Conservation (phyloP, 2,329 filamentous ascomycete species). For the Beauveria sp. region DNA sequence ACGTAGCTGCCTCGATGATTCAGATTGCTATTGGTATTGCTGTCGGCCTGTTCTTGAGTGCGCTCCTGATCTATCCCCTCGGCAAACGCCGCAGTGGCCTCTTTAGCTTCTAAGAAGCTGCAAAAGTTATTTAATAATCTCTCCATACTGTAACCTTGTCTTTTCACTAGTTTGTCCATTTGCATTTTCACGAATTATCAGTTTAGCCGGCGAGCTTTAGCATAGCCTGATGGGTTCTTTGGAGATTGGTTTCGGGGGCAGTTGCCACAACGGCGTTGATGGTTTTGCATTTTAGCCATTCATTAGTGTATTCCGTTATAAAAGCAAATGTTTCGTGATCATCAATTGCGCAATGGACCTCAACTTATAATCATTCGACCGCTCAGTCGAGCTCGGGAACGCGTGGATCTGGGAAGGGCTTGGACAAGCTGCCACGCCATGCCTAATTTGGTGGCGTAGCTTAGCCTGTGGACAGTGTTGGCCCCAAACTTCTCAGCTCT, state of each 20-base stretch:
- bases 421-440: slow-evolving; percentile 2
- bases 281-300: background rate
- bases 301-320: background rate
- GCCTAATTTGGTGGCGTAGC: slow-evolving; percentile 1
- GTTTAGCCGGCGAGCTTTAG: slow-evolving; percentile 2
- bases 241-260: background rate
- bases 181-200: background rate
- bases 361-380: background rate
- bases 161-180: background rate
- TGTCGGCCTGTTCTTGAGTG: slow-evolving; percentile 41
- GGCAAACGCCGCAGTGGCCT: slow-evolving; percentile 42
- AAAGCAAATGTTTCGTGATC: background rate
- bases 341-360: background rate
- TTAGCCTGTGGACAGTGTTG: background rate
- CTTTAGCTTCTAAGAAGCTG: slow-evolving; percentile 34
- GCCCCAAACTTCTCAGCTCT: slow-evolving; percentile 5
- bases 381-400: background rate
- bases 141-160: too few species aligned
- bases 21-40: slow-evolving; percentile 46
- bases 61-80: slow-evolving; percentile 40
- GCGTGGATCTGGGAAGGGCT: background rate
- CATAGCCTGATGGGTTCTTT: background rate
- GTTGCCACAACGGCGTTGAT: background rate
- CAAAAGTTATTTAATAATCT: background rate
- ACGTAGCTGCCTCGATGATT: slow-evolving; percentile 42